These are phyloP conservation scores for Tuber aestivum DNA, from an alignment of 495 filamentous ascomycete species.

Conservation along the genomic window DNA sequence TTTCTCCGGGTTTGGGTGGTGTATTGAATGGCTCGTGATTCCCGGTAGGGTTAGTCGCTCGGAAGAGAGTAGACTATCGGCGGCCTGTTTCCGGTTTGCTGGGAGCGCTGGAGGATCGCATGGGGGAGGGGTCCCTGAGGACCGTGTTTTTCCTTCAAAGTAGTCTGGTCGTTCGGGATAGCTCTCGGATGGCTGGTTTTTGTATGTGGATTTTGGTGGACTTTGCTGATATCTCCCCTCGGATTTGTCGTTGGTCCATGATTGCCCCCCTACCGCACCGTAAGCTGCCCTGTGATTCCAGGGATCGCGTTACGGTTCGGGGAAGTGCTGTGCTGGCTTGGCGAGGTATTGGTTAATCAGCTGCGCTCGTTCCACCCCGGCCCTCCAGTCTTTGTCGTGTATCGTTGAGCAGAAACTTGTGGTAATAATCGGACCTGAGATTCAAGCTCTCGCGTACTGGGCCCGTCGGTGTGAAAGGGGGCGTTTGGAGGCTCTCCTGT, in stretches of 20 bases:
- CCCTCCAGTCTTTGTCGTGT: background rate
- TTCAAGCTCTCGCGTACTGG: background rate
- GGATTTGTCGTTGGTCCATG: background rate
- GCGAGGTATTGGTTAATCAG: background rate
- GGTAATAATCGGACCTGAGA: background rate
- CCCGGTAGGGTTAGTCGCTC: background rate
- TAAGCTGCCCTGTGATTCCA: background rate
- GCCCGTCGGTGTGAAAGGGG: background rate
- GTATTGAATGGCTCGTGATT: background rate
- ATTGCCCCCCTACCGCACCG: background rate
- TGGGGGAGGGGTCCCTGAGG: background rate
- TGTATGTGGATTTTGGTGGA: background rate
- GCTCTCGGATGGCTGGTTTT: background rate
- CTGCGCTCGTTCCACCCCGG: background rate
- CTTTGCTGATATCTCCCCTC: background rate
- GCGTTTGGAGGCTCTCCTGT: background rate
- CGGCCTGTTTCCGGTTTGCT: background rate
- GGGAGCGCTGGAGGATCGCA: background rate
- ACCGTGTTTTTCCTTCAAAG: background rate
- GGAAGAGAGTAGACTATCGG: background rate
- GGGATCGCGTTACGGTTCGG: background rate
- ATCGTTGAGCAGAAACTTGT: background rate
- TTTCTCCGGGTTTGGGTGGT: background rate
- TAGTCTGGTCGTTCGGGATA: background rate
- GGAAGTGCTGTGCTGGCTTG: background rate